These are phyloP conservation scores for Pseudonitzschia pungens DNA, from an alignment of 108 stramenopile species.

Conservation along the genomic window DNA sequence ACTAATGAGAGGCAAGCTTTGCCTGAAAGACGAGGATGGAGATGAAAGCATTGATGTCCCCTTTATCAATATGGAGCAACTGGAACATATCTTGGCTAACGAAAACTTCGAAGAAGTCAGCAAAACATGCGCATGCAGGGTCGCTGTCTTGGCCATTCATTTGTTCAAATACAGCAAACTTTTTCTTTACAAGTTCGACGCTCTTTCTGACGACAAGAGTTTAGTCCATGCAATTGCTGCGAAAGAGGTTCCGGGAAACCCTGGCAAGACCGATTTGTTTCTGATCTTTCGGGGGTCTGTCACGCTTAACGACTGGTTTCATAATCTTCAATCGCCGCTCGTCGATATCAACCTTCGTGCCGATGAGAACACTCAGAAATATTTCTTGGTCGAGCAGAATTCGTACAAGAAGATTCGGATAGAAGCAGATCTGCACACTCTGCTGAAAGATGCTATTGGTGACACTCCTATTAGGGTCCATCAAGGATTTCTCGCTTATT, in stretches of 20 bases:
- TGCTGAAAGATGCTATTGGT: not conserved
- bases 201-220: conserved; percentile 31
- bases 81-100: not conserved
- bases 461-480: conserved; percentile 51
- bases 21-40: not conserved
- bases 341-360: not conserved
- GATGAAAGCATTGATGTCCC: not conserved
- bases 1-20: not conserved
- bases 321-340: conserved; percentile 28
- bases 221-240: conserved; percentile 68
- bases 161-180: not conserved
- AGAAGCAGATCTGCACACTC: conserved; percentile 31
- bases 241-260: conserved; percentile 41
- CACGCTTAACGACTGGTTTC: conserved; percentile 58
- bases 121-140: not conserved
- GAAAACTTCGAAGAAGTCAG: not conserved
- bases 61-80: not conserved
- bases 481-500: conserved; percentile 65
- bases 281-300: conserved; percentile 65
- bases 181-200: not conserved
- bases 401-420: conserved; percentile 15
- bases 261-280: conserved; percentile 9
- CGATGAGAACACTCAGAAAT: conserved; percentile 26
- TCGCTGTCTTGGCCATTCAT: not conserved
- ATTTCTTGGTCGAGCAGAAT: conserved; percentile 21